A percentile compares a stretch with the other conserved stretches of the same genome.
phyloP scores from a whole-genome alignment of 148 eudicot genomes.

The Rhododendron ferrugineum region DNA sequence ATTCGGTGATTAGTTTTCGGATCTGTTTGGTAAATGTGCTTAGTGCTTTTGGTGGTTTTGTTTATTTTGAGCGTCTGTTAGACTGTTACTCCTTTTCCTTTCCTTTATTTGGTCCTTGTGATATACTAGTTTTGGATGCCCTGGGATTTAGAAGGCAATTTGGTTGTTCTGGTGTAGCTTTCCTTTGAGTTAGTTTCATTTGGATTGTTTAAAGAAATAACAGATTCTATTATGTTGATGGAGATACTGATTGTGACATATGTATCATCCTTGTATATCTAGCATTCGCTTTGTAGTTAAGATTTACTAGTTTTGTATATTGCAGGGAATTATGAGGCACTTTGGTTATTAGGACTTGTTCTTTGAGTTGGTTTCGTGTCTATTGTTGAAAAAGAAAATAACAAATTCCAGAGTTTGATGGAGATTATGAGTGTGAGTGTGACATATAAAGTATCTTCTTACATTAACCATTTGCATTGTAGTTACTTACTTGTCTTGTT shows the following conservation, averaged over 20 bases:
- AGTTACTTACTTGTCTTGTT: not conserved
- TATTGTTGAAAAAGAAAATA: not conserved
- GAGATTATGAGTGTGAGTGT: not conserved
- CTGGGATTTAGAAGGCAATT: not conserved
- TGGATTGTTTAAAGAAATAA: not conserved
- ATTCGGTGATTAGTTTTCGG: not conserved
- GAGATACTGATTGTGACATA: not conserved
- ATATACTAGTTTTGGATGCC: not conserved
- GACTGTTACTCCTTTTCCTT: not conserved
- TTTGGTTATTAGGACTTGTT: not conserved
- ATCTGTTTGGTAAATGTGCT: not conserved
- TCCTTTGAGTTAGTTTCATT: not conserved
- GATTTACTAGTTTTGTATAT: not conserved
- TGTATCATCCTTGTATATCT: not conserved
- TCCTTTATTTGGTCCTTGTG: not conserved
- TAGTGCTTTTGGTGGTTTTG: not conserved
- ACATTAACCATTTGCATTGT: not conserved
- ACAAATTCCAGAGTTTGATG: not conserved
- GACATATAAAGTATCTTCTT: not conserved
- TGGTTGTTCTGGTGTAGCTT: not conserved
- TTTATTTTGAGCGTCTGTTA: not conserved
- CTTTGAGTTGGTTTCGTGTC: not conserved
- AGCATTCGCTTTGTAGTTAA: not conserved
- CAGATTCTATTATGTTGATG: not conserved
- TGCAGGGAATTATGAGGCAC: not conserved